Base-by-base conservation (phyloP, 331 rosid species). In the Saraca asoca region DNA sequence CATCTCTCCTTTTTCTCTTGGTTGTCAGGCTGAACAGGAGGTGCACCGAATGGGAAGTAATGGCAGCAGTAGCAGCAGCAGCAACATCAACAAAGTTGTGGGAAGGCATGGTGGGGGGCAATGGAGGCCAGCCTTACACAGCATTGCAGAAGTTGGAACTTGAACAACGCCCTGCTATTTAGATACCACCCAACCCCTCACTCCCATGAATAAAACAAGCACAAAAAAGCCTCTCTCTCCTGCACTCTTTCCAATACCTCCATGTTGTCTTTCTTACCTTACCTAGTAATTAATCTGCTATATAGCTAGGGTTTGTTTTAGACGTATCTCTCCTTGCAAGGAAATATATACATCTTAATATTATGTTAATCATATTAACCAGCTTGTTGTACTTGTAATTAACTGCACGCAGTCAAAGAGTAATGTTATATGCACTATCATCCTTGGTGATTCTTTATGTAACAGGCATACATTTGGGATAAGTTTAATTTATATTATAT, bases 51-150 rank as follows among this genome's bases (percentile, higher is more conserved):
- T 52, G 52, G 81, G 73, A 51, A 75, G 62, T 77, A 79, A 72
- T 50, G 79, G 75, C 2, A 51, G 78, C 51, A 51, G 70, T 20
- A 63, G 83, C 41, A 33, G 78, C 55, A 55, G 83, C 46, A 73
- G 61, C 52, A 66, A 20, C 20, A 66, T 31, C 38, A 66, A 42
- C 46, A 85, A 74, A 79, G 67, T 77, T 19, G 69, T 75, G 76
- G 88, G 83, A 68, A 88, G 83, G 80, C 84, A 78, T 52, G 81
- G 80, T 56, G 84, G 77, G 14, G 74, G 87, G 56, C 96, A 91
- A 62, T 91, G 97, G 96, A 88, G 84, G 77, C 97, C 97, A 78
- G 88, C 95, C 49, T 83, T 91, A 79, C 96, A 88, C 54, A 91
- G 96, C 86, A 91, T 91, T 78, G 84, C 79, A 85, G 97, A 91